Evolutionary conservation across 768 basidiomycete genomes (phyloP).

Genomic region (Leccinum variicolor): DNA sequence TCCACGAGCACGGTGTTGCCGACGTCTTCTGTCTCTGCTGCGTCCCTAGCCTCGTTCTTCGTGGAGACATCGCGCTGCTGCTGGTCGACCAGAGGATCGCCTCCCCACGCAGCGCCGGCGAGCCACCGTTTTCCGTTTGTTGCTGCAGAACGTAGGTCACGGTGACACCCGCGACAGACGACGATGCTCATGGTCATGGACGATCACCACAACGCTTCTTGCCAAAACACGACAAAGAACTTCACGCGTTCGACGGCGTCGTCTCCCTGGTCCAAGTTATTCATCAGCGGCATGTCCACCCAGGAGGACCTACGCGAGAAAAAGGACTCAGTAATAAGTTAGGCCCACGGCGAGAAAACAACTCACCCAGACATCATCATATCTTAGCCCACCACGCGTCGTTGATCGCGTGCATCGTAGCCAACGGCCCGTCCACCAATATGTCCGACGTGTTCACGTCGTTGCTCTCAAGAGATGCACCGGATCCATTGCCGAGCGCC

Average conservation of each 20-base stretch:
- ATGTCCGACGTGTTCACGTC: constrained; percentile 26
- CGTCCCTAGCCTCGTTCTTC: constrained; percentile 24
- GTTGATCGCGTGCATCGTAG: constrained; percentile 70
- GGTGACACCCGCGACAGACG: constrained; percentile 66
- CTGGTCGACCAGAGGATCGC: constrained; percentile 82
- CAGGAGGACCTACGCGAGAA: constrained; percentile 27
- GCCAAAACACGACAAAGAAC: constrained; percentile 70
- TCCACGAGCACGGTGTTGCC: constrained; percentile 51
- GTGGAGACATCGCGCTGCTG: constrained; percentile 39
- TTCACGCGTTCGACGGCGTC: constrained; percentile 85
- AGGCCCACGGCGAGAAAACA: not conserved
- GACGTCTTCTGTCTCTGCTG: constrained; percentile 30
- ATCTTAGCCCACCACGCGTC: constrained; percentile 66
- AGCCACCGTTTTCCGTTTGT: constrained; percentile 98
- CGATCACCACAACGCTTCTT: constrained; percentile 70
- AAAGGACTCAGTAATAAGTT: not conserved
- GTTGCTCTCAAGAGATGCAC: not conserved
- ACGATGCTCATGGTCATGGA: not conserved
- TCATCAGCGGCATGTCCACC: constrained; percentile 28
- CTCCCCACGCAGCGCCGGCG: constrained; percentile 94
- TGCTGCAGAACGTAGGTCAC: constrained; percentile 78
- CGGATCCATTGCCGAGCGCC: constrained; percentile 15
- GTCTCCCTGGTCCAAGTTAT: constrained; percentile 44
- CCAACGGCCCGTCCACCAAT: constrained; percentile 51
- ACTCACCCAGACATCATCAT: constrained; percentile 80